These are phyloP conservation scores for Ogataea naganishii DNA, from an alignment of 805 yeast species.

Conservation along the genomic window DNA sequence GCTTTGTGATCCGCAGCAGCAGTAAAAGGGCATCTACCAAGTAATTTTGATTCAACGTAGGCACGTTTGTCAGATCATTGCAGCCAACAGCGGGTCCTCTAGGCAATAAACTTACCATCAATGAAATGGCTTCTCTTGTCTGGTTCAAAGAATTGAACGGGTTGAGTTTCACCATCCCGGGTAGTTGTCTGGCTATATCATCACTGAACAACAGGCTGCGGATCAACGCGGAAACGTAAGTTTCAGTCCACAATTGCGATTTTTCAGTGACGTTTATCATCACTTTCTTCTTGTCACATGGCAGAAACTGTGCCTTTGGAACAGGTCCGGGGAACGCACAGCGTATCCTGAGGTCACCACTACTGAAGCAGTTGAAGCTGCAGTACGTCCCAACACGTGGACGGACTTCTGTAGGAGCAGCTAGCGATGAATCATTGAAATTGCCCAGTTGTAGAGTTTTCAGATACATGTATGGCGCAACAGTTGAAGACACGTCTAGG, in stretches of 20 bases:
- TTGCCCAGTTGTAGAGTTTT: slow-evolving; percentile 34
- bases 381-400: slow-evolving; percentile 45
- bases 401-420: slow-evolving; percentile 18
- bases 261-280: slow-evolving; percentile 50
- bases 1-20: slow-evolving; percentile 28
- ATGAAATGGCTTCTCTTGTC: slow-evolving; percentile 25
- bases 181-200: slow-evolving; percentile 45
- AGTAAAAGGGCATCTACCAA: slow-evolving; percentile 43
- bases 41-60: slow-evolving; percentile 36
- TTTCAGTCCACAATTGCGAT: slow-evolving; percentile 49
- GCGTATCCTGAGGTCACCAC: slow-evolving; percentile 65
- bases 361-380: slow-evolving; percentile 64
- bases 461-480: slow-evolving; percentile 48
- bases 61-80: slow-evolving; percentile 21
- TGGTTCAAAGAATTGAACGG: slow-evolving; percentile 27
- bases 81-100: slow-evolving; percentile 41
- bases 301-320: slow-evolving; percentile 36
- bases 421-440: slow-evolving; percentile 7
- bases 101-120: slow-evolving; percentile 36
- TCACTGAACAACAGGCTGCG: slow-evolving; percentile 45
- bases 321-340: slow-evolving; percentile 44
- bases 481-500: slow-evolving; percentile 40
- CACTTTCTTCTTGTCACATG: slow-evolving; percentile 42
- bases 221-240: slow-evolving; percentile 48
- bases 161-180: slow-evolving; percentile 49